Percentiles rank a stretch among this genome's conserved stretches.
These are phyloP conservation scores for Trametes coccinea DNA, from an alignment of 768 basidiomycete species.

Conservation along the genomic window DNA sequence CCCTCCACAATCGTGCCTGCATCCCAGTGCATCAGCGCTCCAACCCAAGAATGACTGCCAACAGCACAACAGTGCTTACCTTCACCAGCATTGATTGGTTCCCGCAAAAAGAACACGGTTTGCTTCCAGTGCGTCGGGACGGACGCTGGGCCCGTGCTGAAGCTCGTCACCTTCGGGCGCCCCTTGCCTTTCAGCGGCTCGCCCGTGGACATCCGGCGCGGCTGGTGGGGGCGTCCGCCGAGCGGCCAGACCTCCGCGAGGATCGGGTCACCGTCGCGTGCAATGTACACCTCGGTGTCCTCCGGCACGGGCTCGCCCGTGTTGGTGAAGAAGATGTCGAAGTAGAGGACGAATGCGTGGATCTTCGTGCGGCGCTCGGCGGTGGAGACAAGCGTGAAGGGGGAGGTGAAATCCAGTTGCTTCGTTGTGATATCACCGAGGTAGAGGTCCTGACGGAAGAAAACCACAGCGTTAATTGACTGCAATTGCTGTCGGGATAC, in stretches of 20 bases:
- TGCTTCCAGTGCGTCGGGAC: constrained; percentile 97
- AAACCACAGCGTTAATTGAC: background rate
- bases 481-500: background rate
- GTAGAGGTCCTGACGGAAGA: constrained; percentile 66
- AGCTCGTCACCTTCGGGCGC: constrained; percentile 56
- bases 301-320: constrained; percentile 54
- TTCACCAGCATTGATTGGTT: constrained; percentile 75
- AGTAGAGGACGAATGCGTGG: constrained; percentile 85
- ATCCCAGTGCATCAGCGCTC: background rate
- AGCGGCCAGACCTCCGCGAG: constrained; percentile 84
- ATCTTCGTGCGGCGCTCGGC: constrained; percentile 62
- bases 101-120: constrained; percentile 80
- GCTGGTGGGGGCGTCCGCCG: constrained; percentile 61
- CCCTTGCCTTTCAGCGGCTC: constrained; percentile 44
- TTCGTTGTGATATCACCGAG: constrained; percentile 61
- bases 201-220: constrained; percentile 60
- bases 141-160: constrained; percentile 89
- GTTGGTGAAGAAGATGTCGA: constrained; percentile 89
- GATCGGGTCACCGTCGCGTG: constrained; percentile 57
- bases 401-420: constrained; percentile 77
- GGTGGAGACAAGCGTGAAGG: constrained; percentile 75
- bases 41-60: background rate
- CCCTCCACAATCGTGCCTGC: constrained; percentile 76
- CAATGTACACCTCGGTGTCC: constrained; percentile 51
- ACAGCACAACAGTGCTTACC: too few species aligned